phyloP scores from a whole-genome alignment of 2,329 filamentous ascomycete genomes.

The Colletotrichum filicis region DNA sequence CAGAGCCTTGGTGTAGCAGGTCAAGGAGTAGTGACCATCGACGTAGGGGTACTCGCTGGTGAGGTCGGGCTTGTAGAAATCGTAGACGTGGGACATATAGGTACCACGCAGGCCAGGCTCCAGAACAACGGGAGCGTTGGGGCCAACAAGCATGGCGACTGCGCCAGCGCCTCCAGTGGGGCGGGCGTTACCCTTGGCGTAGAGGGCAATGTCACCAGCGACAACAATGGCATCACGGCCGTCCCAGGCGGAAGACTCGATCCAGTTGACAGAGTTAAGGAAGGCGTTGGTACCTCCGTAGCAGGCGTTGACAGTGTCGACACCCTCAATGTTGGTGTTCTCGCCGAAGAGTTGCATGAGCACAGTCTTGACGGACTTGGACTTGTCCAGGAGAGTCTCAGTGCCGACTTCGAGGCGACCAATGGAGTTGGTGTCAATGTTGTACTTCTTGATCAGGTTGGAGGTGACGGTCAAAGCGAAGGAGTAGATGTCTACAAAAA shows the following conservation, averaged over 20 bases:
- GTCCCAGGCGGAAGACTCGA: constrained; percentile 89
- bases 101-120: constrained; percentile 83
- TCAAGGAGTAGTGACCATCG: constrained; percentile 84
- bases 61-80: constrained; percentile 91
- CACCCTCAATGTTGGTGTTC: constrained; percentile 86
- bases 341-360: constrained; percentile 88
- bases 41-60: constrained; percentile 89
- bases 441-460: constrained; percentile 84
- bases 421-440: constrained; percentile 81
- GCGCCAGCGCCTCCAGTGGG: constrained; percentile 84
- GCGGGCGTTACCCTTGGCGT: constrained; percentile 84
- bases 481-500: constrained; percentile 82
- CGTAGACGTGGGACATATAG: constrained; percentile 87
- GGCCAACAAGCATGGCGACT: constrained; percentile 83
- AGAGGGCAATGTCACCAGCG: constrained; percentile 85
- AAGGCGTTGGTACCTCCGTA: constrained; percentile 88
- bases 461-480: constrained; percentile 82
- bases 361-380: constrained; percentile 90
- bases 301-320: constrained; percentile 87
- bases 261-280: constrained; percentile 86
- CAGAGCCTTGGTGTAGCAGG: constrained; percentile 84
- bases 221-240: constrained; percentile 84
- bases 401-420: constrained; percentile 87
- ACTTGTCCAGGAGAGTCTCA: constrained; percentile 89
- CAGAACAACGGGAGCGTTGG: constrained; percentile 79